Percentiles rank a stretch among this genome's conserved stretches.
Conservation (phyloP, 208 protist genomes). For the Trichomonas gallinae region DNA sequence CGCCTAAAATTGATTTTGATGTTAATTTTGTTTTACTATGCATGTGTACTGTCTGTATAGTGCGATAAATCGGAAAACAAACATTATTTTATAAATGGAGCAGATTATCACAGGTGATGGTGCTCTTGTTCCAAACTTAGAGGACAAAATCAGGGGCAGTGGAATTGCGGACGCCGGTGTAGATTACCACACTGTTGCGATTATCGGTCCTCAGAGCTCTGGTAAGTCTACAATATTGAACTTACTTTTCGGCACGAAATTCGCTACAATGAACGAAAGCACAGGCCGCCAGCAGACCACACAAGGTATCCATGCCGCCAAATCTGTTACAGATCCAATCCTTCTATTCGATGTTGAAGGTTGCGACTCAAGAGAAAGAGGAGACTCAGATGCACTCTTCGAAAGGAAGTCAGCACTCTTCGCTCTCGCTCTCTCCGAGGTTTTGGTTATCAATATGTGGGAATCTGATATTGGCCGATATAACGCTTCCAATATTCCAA, state of each 20-base stretch:
- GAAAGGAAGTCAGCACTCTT: constrained; percentile 29
- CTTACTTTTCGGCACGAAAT: constrained; percentile 29
- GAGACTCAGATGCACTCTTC: constrained; percentile 22
- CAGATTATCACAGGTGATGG: not conserved
- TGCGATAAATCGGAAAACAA: too few relatives aligned
- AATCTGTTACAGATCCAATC: not conserved
- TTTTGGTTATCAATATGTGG: constrained; percentile 34
- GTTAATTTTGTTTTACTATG: too few relatives aligned
- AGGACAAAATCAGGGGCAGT: not conserved
- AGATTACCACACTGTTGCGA: not conserved
- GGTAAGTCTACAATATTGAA: constrained; percentile 31
- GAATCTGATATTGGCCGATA: constrained; percentile 33
- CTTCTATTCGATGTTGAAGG: constrained; percentile 33
- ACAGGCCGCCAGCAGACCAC: constrained; percentile 27
- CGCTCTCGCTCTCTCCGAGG: constrained; percentile 22
- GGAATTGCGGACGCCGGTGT: not conserved
- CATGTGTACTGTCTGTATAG: too few relatives aligned
- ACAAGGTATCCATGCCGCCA: constrained; percentile 26
- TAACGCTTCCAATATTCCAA: constrained; percentile 11
- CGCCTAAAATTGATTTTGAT: too few relatives aligned
- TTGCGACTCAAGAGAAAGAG: constrained; percentile 26
- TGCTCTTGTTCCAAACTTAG: not conserved
- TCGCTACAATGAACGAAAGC: constrained; percentile 25
- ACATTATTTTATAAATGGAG: not conserved
- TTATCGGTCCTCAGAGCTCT: constrained; percentile 2